Percentiles rank a stretch among this genome's conserved stretches.
phyloP scores from a whole-genome alignment of 352 stramenopile species.

The Globisporangium splendens region DNA sequence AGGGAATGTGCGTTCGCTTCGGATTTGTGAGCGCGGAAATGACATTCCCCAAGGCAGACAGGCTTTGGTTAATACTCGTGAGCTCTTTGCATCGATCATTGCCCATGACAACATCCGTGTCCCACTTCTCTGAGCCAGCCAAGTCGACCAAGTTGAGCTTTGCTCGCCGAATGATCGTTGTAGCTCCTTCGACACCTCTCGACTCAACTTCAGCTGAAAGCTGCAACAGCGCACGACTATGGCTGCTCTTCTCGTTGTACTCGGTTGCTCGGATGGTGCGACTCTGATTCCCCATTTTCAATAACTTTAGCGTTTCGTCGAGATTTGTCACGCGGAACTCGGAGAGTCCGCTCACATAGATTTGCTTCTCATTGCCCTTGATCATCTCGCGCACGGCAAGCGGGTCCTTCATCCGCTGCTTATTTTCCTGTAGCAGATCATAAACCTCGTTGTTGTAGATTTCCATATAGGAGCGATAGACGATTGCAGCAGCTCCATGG shows the following conservation, averaged over 20 bases:
- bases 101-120: slow-evolving; percentile 61
- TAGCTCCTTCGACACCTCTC: slow-evolving; percentile 52
- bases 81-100: slow-evolving; percentile 80
- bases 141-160: slow-evolving; percentile 92
- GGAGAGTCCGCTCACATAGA: slow-evolving; percentile 89
- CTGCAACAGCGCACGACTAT: slow-evolving; percentile 85
- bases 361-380: slow-evolving; percentile 75
- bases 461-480: slow-evolving; percentile 91
- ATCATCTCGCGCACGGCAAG: slow-evolving; percentile 63
- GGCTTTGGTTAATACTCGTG: slow-evolving; percentile 90
- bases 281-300: slow-evolving; percentile 76
- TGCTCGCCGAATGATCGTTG: slow-evolving; percentile 70
- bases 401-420: slow-evolving; percentile 46
- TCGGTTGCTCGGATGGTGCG: slow-evolving; percentile 86
- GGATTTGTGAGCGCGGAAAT: slow-evolving; percentile 80
- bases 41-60: slow-evolving; percentile 88
- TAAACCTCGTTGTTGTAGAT: slow-evolving; percentile 89
- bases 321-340: slow-evolving; percentile 84
- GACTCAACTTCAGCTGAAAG: slow-evolving; percentile 80
- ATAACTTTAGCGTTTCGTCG: slow-evolving; percentile 73
- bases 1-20: slow-evolving; percentile 88
- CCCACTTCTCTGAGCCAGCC: slow-evolving; percentile 91
- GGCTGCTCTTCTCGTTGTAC: slow-evolving; percentile 85
- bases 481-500: slow-evolving; percentile 51
- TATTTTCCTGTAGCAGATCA: slow-evolving; percentile 66